These are phyloP conservation scores for Castanea mollissima DNA, from an alignment of 306 rosid species.

Conservation along the genomic window DNA sequence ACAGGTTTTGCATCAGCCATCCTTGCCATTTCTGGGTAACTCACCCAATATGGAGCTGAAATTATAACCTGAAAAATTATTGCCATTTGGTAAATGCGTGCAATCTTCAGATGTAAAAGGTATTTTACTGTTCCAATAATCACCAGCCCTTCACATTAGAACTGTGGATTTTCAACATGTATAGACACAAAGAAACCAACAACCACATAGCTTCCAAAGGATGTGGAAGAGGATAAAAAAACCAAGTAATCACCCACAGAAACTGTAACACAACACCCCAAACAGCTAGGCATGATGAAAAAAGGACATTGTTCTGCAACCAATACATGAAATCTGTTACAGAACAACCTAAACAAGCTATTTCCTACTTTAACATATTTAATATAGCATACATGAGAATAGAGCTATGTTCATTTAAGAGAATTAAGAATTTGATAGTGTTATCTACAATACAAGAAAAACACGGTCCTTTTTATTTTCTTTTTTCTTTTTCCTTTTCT, in stretches of 20 bases:
- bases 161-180: neutral
- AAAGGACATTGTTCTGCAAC: neutral
- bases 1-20: conserved; percentile 94
- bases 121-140: neutral
- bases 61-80: conserved; percentile 66
- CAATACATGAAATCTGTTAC: neutral
- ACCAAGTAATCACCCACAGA: neutral
- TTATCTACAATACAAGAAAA: neutral
- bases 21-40: conserved; percentile 97
- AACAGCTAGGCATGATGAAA: neutral
- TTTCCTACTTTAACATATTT: neutral
- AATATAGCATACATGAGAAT: neutral
- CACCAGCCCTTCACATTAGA: neutral
- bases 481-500: neutral
- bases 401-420: neutral
- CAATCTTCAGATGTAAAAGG: conserved; percentile 1
- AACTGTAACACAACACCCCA: neutral
- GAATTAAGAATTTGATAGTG: neutral
- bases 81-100: neutral
- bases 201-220: neutral
- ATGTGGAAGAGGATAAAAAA: neutral
- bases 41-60: conserved; percentile 97
- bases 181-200: too few species aligned
- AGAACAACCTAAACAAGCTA: neutral
- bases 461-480: neutral